Conservation (phyloP, 2,329 filamentous ascomycete species). For the Phialophora macrospora region DNA sequence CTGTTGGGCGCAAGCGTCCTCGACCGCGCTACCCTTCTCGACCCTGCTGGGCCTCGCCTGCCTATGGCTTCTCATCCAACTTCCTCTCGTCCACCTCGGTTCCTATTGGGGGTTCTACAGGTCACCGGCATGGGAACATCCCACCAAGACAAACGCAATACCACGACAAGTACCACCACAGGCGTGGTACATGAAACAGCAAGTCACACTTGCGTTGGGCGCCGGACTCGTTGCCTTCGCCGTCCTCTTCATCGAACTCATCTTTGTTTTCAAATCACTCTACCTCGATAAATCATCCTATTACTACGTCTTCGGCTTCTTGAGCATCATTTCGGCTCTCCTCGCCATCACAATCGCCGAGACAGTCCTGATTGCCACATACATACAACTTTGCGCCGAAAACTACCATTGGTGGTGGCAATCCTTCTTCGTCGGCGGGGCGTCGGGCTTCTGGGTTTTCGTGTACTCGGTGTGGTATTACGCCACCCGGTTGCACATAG, state of each 20-base stretch:
- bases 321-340: slow-evolving; percentile 74
- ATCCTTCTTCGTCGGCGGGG: slow-evolving; percentile 78
- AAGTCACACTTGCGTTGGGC: slow-evolving; percentile 63
- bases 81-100: slow-evolving; percentile 81
- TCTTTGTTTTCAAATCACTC: slow-evolving; percentile 84
- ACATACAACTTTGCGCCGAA: slow-evolving; percentile 80
- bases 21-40: slow-evolving; percentile 82
- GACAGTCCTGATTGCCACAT: slow-evolving; percentile 81
- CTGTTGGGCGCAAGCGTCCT: slow-evolving; percentile 87
- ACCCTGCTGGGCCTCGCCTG: slow-evolving; percentile 73
- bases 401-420: slow-evolving; percentile 95
- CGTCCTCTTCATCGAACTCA: slow-evolving; percentile 83
- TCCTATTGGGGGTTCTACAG: slow-evolving; percentile 76
- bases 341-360: slow-evolving; percentile 78
- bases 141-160: slow-evolving; percentile 74
- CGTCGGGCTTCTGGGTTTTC: slow-evolving; percentile 80
- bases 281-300: slow-evolving; percentile 92
- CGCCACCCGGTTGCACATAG: slow-evolving; percentile 76
- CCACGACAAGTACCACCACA: slow-evolving; percentile 75
- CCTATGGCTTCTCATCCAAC: slow-evolving; percentile 83
- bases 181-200: slow-evolving; percentile 73
- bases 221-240: slow-evolving; percentile 82
- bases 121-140: slow-evolving; percentile 75
- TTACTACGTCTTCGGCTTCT: slow-evolving; percentile 89
- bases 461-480: slow-evolving; percentile 85